Conservation (phyloP, 805 yeast genomes). For the Kodamaea restingae region DNA sequence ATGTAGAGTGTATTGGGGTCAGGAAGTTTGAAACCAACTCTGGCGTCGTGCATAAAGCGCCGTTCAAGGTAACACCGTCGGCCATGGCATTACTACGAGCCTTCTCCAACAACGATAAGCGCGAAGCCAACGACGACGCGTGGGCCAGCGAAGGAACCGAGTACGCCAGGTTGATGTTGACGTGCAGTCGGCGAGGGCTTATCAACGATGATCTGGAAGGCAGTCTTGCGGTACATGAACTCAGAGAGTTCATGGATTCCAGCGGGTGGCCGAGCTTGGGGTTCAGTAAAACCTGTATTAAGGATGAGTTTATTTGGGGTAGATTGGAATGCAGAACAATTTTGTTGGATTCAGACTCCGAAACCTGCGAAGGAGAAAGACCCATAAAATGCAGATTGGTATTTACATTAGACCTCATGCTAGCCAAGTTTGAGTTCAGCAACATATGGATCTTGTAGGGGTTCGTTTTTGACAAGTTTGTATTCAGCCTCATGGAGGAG, state of each 20-base stretch:
- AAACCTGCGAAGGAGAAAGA: no score
- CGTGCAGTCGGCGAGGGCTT: neutral
- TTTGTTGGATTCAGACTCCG: neutral
- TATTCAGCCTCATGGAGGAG: neutral
- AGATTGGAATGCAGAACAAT: neutral
- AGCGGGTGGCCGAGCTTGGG: neutral
- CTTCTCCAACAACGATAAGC: slow-evolving; percentile 13
- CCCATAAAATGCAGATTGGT: no score
- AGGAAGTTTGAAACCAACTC: slow-evolving; percentile 23
- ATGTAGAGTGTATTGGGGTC: slow-evolving; percentile 17
- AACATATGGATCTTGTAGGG: neutral
- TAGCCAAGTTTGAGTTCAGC: neutral
- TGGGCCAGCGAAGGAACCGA: slow-evolving; percentile 7
- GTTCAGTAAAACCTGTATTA: neutral
- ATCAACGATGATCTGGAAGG: neutral
- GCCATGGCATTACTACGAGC: slow-evolving; percentile 11
- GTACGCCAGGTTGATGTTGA: neutral
- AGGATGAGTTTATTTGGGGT: neutral
- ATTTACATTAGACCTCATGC: no score
- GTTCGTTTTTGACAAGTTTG: neutral
- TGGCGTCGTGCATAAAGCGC: slow-evolving; percentile 27
- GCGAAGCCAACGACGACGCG: slow-evolving; percentile 11
- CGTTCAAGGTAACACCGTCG: slow-evolving; percentile 17
- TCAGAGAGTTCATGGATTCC: no score
- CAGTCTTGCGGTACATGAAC: no score